Evolutionary conservation across 352 stramenopile species (phyloP).

Genomic region (Globisporangium alternatum): DNA sequence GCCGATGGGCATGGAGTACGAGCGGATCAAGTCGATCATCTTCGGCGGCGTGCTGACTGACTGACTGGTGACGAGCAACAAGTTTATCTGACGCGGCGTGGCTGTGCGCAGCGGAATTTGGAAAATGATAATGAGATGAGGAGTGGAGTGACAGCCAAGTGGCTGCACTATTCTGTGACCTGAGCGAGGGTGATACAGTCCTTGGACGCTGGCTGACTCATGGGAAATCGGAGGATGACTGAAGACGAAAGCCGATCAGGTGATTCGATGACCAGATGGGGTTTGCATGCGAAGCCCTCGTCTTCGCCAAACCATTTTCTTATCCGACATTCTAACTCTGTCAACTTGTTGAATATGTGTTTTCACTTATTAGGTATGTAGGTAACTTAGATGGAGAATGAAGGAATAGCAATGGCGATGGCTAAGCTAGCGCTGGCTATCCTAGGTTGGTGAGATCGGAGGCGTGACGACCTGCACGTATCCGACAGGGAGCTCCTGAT

Average conservation of each 20-base stretch:
- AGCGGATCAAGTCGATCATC: constrained; percentile 13
- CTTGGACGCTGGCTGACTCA: not conserved
- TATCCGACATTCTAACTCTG: constrained; percentile 1
- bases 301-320: constrained; percentile 1
- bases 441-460: constrained; percentile 8
- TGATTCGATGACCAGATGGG: not conserved
- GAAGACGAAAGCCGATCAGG: not conserved
- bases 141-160: not conserved
- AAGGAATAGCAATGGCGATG: not conserved
- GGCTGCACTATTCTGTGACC: not conserved
- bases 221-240: not conserved
- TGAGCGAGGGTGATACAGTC: not conserved
- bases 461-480: constrained; percentile 15
- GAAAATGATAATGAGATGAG: not conserved
- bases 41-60: not conserved
- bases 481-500: not conserved
- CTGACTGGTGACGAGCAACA: not conserved
- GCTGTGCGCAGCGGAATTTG: not conserved
- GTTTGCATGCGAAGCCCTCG: not conserved
- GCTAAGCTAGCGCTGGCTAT: not conserved
- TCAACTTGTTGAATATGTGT: not conserved
- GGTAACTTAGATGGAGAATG: not conserved
- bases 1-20: constrained; percentile 8
- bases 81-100: not conserved
- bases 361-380: not conserved